Percentiles rank a stretch among this genome's conserved stretches.
Conservation (phyloP, 139 green algal species). For the Edaphochlamys debaryana region DNA sequence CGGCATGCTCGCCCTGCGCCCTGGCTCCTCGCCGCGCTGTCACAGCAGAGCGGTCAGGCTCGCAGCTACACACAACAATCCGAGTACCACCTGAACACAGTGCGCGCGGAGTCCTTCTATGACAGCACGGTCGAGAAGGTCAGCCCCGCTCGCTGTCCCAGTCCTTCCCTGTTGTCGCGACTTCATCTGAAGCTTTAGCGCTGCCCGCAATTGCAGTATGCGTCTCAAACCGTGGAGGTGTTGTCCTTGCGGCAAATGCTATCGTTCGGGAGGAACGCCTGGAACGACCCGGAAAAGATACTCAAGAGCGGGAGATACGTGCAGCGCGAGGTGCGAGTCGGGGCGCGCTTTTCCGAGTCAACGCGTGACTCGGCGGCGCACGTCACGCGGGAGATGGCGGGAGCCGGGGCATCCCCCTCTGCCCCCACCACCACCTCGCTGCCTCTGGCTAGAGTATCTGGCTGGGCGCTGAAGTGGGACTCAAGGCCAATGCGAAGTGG, state of each 20-base stretch:
- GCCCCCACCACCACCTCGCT: too few relatives aligned
- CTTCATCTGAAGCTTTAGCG: not conserved
- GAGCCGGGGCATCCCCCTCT: not conserved
- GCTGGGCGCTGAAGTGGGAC: too few relatives aligned
- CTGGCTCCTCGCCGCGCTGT: too few relatives aligned
- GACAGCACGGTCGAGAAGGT: not conserved
- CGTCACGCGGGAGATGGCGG: not conserved
- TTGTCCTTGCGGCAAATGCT: conserved; percentile 80
- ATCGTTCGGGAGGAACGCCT: conserved; percentile 63
- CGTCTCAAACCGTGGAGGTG: conserved; percentile 59
- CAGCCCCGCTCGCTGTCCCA: too few relatives aligned
- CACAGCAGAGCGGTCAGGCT: too few relatives aligned
- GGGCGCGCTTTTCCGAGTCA: not conserved
- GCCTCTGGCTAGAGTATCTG: not conserved
- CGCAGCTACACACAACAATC: too few relatives aligned
- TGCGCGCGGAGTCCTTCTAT: not conserved
- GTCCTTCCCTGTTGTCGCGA: too few relatives aligned
- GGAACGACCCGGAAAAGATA: conserved; percentile 55
- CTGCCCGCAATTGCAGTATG: conserved; percentile 52
- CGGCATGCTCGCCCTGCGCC: too few relatives aligned
- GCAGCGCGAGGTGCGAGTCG: conserved; percentile 63
- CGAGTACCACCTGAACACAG: not conserved
- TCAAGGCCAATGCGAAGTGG: too few relatives aligned
- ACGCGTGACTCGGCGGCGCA: not conserved
- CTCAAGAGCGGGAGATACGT: conserved; percentile 69